Evolutionary conservation across 2,329 filamentous ascomycete genomes (phyloP).

Genomic region (Phaeosphaeriaceae sp.): DNA sequence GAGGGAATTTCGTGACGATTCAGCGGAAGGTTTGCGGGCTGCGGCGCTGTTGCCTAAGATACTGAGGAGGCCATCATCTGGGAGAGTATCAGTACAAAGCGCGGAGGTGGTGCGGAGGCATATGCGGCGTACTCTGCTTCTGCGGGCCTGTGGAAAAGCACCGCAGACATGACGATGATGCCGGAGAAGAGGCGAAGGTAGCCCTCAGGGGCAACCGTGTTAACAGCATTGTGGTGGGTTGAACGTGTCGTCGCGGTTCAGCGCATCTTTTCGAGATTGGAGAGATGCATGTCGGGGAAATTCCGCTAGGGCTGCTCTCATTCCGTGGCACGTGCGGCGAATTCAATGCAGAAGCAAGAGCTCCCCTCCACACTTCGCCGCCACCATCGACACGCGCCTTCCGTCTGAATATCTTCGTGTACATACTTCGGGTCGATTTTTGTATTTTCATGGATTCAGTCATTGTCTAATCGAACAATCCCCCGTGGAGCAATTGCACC

Average conservation of each 20-base stretch:
- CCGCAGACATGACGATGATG: constrained; percentile 22
- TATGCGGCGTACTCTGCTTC: constrained; percentile 24
- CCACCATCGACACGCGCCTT: constrained; percentile 12
- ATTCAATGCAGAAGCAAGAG: constrained; percentile 22
- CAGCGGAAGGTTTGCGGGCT: constrained; percentile 12
- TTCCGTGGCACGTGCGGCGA: constrained; percentile 21
- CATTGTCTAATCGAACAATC: constrained; percentile 3
- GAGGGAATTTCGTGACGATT: background rate
- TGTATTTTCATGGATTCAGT: constrained; percentile 19
- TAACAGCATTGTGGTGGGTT: constrained; percentile 30
- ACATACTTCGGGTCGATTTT: constrained; percentile 10
- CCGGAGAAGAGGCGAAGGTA: constrained; percentile 1
- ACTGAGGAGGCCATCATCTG: constrained; percentile 25
- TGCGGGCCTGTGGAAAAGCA: constrained; percentile 33
- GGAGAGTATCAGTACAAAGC: constrained; percentile 10
- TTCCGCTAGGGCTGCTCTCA: constrained; percentile 12
- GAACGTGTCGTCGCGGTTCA: constrained; percentile 8
- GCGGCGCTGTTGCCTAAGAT: constrained; percentile 23
- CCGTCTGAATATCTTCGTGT: constrained; percentile 21
- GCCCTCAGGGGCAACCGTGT: constrained; percentile 21
- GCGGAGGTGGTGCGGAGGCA: constrained; percentile 4
- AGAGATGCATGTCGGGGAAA: constrained; percentile 15
- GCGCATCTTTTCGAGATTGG: constrained; percentile 20
- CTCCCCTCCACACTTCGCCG: constrained; percentile 14
- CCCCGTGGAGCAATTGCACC: constrained; percentile 16